Evolutionary conservation across 1,284 basidiomycete species (phyloP), one percentile per base, ranked within the genome.

Genomic region (Boletus subluridellus): DNA sequence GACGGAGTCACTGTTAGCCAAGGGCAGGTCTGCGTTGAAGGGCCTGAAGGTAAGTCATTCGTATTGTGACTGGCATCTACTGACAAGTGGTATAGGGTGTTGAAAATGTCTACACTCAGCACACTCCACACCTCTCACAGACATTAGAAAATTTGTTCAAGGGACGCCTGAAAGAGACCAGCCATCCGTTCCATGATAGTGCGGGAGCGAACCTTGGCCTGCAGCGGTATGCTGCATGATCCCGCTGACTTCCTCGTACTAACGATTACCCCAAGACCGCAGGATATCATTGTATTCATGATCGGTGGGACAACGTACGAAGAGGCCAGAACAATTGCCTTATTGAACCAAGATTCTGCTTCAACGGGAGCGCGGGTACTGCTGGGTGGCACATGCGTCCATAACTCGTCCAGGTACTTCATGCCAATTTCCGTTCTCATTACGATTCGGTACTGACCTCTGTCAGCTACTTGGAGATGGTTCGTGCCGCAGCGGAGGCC

Each of bases 91-190:
- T 46, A 4, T 57, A 94, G 90, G 97, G 97, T 8, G 97, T 99
- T 7, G 97, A 99, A 74, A 99, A 99, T 69, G 96, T 99, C 9
- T 99, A 98, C 71, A 99, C 95, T 56, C 97, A 99, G 69, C 97
- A 99, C 69, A 90, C 89, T 15, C 97, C 97, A 10, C 95, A 97
- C 73, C 79, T 99, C 4, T 86, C 90, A 0, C 87, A 98, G 69
- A 99, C 96, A 6, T 76, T 99, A 24, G 97, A 99, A 69, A 82
- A 91, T 56, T 76, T 99, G 2, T 83, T 97, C 67, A 94, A 87
- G 67, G 96, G 95, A 14, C 81, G 92, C 49, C 73, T 99, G 62
- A 87, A 85, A 64, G 96, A 98, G 64, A 83, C 86, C 3, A 93
- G 86, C 61, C 95, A 99, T 75, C 95, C 97, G 0, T 98, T 94